phyloP scores from a whole-genome alignment of 2,329 filamentous ascomycete species.

The Chaetomiaceae sp. region DNA sequence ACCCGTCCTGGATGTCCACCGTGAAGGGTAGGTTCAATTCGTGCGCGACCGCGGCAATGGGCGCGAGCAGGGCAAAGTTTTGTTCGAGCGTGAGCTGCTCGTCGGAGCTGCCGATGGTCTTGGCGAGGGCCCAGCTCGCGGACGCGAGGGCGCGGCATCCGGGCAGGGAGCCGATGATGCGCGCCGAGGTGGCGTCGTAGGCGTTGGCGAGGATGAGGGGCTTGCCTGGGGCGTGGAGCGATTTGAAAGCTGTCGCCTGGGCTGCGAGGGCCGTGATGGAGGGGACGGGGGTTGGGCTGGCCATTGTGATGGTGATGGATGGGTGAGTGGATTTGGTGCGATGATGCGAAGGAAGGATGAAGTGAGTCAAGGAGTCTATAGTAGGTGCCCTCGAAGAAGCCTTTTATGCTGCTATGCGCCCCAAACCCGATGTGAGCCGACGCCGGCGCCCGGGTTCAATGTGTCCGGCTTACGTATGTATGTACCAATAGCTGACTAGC shows the following conservation, averaged over 20 bases:
- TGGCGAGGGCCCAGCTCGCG: constrained; percentile 40
- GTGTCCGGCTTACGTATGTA: no score
- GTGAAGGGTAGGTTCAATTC: constrained; percentile 38
- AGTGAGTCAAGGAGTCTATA: no score
- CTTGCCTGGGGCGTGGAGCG: constrained; percentile 39
- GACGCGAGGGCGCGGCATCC: constrained; percentile 37
- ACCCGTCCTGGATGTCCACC: constrained; percentile 52
- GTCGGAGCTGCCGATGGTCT: constrained; percentile 35
- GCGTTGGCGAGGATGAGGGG: constrained; percentile 47
- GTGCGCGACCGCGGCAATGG: constrained; percentile 36
- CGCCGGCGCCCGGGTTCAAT: no score
- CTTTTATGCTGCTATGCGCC: no score
- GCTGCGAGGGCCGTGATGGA: constrained; percentile 6
- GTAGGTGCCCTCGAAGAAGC: no score
- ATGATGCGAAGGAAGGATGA: background rate
- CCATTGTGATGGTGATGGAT: background rate
- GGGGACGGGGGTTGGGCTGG: background rate
- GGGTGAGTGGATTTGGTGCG: background rate
- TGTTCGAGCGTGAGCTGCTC: constrained; percentile 39
- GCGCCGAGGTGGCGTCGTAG: constrained; percentile 43
- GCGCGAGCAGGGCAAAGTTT: constrained; percentile 40
- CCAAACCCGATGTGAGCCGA: no score
- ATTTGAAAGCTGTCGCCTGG: constrained; percentile 29
- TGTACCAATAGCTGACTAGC: no score
- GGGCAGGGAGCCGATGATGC: constrained; percentile 34